Conservation (phyloP, 768 basidiomycete species). For the Gloeophyllum trabeum region DNA sequence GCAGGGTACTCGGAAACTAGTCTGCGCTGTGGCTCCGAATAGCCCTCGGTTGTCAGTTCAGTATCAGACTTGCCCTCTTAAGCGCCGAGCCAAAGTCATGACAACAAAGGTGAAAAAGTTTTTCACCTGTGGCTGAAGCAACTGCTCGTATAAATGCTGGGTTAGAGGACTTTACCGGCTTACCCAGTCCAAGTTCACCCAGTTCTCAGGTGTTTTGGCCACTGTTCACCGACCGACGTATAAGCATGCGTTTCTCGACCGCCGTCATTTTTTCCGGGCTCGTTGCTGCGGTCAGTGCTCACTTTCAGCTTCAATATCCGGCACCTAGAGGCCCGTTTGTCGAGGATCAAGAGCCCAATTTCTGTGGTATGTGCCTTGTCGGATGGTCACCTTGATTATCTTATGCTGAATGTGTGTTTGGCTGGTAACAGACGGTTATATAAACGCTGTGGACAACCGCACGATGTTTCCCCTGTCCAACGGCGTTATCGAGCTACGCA, state of each 20-base stretch:
- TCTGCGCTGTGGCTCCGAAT: no score
- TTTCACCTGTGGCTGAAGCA: conserved; percentile 10
- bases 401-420: conserved; percentile 1
- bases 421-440: conserved; percentile 64
- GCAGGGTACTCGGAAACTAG: no score
- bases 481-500: conserved; percentile 52
- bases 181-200: background rate
- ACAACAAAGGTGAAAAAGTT: conserved; percentile 16
- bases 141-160: background rate
- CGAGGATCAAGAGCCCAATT: conserved; percentile 41
- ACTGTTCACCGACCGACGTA: background rate
- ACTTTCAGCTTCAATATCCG: conserved; percentile 77
- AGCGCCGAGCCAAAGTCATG: no score
- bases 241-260: conserved; percentile 22
- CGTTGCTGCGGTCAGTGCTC: conserved; percentile 41
- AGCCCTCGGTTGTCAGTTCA: no score
- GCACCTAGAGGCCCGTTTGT: conserved; percentile 59
- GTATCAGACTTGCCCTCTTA: no score
- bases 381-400: background rate
- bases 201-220: background rate
- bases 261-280: conserved; percentile 25
- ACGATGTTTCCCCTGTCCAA: conserved; percentile 57
- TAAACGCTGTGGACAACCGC: conserved; percentile 36
- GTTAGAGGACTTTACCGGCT: background rate
- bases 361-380: conserved; percentile 48